These are phyloP conservation scores for Ceratobasidium sp. DNA, from an alignment of 1,284 basidiomycete species.

Conservation along the genomic window DNA sequence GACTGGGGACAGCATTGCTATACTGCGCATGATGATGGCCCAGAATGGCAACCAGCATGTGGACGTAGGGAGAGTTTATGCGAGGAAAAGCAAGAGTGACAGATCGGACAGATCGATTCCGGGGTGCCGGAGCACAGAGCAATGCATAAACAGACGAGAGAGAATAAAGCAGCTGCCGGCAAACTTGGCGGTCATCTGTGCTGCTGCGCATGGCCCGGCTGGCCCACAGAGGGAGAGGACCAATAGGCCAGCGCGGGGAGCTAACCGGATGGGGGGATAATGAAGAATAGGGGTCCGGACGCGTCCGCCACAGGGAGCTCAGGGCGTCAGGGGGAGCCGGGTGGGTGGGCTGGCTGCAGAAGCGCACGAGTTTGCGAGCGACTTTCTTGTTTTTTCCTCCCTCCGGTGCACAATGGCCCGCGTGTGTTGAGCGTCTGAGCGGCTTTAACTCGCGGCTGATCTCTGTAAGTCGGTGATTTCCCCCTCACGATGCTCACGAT, in stretches of 20 bases:
- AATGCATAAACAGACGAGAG: background rate
- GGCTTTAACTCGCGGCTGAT: background rate
- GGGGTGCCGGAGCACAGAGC: background rate
- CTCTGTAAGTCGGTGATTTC: background rate
- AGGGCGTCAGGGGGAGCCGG: background rate
- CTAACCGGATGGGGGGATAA: constrained; percentile 13
- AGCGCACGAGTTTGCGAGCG: background rate
- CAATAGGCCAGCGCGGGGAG: background rate
- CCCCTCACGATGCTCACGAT: constrained; percentile 18
- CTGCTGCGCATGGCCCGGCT: background rate
- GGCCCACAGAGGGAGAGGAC: background rate
- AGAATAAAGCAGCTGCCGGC: background rate
- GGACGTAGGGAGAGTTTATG: background rate
- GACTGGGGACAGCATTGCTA: background rate
- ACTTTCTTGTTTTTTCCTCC: constrained; percentile 3
- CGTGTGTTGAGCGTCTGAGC: background rate
- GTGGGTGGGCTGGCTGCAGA: background rate
- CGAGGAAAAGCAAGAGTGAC: constrained; percentile 10
- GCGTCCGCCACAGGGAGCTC: background rate
- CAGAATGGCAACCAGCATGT: background rate
- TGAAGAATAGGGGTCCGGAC: constrained; percentile 4
- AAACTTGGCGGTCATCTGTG: background rate
- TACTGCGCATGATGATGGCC: background rate
- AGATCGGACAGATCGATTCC: background rate
- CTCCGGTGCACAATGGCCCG: constrained; percentile 6